phyloP scores from a whole-genome alignment of 768 basidiomycete species.

The Dacryopinax primogenitus region DNA sequence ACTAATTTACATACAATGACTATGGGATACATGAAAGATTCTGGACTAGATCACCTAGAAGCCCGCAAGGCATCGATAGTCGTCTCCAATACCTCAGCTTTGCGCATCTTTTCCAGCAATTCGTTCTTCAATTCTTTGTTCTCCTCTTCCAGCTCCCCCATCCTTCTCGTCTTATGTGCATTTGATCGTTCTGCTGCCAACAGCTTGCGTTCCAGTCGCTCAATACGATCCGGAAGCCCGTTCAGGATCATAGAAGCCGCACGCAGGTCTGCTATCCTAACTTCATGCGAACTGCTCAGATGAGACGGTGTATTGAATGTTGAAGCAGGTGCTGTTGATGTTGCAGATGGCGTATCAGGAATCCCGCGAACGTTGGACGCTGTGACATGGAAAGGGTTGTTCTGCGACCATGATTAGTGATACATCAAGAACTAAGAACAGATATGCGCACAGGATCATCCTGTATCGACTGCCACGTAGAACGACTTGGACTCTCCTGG shows the following conservation, averaged over 20 bases:
- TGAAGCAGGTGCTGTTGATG: not conserved
- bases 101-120: not conserved
- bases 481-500: not conserved
- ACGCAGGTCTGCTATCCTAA: not conserved
- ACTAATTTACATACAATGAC: too few relatives aligned
- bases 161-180: not conserved
- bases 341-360: not conserved
- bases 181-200: not conserved
- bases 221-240: not conserved
- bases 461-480: not conserved
- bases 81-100: not conserved
- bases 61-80: not conserved
- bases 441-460: not conserved
- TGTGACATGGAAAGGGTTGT: not conserved
- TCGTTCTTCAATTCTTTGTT: not conserved
- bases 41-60: not conserved
- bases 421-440: not conserved
- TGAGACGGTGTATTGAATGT: not conserved
- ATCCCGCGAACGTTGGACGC: not conserved
- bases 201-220: not conserved
- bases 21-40: too few relatives aligned
- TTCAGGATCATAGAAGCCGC: not conserved
- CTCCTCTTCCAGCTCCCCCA: not conserved
- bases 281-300: not conserved
- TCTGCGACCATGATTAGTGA: not conserved